Evolutionary conservation across 768 basidiomycete species (phyloP), one percentile per base, ranked within the genome.

Genomic region (Tephrocybe sp.): DNA sequence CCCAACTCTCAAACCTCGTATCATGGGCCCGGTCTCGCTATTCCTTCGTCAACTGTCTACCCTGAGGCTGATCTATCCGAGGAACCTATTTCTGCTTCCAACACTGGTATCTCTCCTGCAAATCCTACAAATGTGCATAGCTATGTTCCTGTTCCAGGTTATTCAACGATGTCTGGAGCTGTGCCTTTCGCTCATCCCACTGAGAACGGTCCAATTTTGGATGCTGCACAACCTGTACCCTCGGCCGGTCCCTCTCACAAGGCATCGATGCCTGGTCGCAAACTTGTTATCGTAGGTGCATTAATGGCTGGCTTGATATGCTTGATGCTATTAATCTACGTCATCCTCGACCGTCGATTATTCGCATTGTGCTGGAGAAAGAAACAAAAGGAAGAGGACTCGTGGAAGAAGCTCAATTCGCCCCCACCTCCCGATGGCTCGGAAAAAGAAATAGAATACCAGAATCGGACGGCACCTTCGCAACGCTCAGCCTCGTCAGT

Each of bases 291-390:
- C 21, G 46, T 61, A 2, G 56, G 48, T 7, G 39, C 44, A 15
- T 39, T 57, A 16, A 45, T 61, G 49, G 60, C 46, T 11, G 56
- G 49, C 18, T 49, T 61, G 21, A 40, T 59, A 25, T 47, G 39
- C 4, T 22, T 57, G 13, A 50, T 55, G 36, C 45, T 61, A 29
- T 40, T 54, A 24, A 42, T 41, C 3, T 59, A 53, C 30, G 24
- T 56, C 24, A 13, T 52, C 16, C 33, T 57, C 31, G 43, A 55
- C 24, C 49, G 36, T 19, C 48, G 45, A 10, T 24, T 53, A 1
- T 45, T 59, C 16, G 39, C 25, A 3, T 16, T 33, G 4, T 57
- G 56, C 36, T 30, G 43, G 39, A 37, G 45, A 30, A 53, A 47
- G 29, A 46, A 49, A 22, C 42, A 49, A 11, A 40, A 33, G 11